phyloP scores from a whole-genome alignment of 495 filamentous ascomycete species.

The Friedmanniomyces endolithicus region DNA sequence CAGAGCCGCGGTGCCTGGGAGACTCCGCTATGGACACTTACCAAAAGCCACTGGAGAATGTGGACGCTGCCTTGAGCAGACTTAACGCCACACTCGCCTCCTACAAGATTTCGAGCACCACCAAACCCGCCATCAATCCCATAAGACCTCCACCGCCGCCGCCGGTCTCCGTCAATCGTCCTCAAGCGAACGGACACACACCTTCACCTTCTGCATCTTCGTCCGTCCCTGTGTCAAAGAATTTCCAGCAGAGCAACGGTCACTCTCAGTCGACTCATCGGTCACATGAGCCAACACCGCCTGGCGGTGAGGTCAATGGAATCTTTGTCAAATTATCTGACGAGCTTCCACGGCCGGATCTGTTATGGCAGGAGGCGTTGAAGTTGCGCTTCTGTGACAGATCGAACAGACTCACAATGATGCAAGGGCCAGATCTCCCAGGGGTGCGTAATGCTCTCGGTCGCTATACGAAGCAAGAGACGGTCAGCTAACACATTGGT shows the following conservation, averaged over 20 bases:
- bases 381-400: background rate
- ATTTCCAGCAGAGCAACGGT: too few species aligned
- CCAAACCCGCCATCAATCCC: background rate
- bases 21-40: background rate
- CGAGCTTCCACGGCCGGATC: background rate
- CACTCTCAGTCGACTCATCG: too few species aligned
- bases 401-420: background rate
- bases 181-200: background rate
- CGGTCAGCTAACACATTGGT: background rate
- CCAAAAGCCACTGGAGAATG: background rate
- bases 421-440: background rate
- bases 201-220: too few species aligned
- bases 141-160: background rate
- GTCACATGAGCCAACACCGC: too few species aligned
- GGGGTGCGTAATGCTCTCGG: background rate
- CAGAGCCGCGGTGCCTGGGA: background rate
- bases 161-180: background rate
- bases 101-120: background rate
- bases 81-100: slow-evolving; percentile 11
- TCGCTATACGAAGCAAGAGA: background rate
- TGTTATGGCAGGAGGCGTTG: background rate
- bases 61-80: slow-evolving; percentile 6
- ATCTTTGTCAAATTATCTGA: too few species aligned
- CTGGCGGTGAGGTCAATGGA: too few species aligned
- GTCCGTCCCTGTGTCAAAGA: too few species aligned